Evolutionary conservation across 2,329 filamentous ascomycete species (phyloP).

Genomic region (Parastagonospora nodorum): DNA sequence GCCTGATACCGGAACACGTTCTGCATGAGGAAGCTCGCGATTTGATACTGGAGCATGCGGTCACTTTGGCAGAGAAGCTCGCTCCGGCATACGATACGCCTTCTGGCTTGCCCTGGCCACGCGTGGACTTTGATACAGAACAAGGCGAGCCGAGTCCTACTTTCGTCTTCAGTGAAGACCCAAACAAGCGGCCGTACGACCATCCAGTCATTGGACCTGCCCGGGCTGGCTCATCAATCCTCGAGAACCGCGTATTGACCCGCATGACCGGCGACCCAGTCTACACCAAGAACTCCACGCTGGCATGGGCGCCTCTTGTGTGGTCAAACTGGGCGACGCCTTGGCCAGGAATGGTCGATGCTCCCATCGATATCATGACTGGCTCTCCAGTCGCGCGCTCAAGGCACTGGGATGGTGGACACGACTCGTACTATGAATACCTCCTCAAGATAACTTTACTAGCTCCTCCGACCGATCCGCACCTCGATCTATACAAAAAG

Average conservation of each 20-base stretch:
- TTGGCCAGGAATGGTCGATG: constrained; percentile 49
- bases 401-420: constrained; percentile 51
- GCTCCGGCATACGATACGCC: constrained; percentile 48
- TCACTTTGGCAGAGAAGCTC: constrained; percentile 44
- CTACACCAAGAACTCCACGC: constrained; percentile 51
- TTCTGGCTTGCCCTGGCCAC: constrained; percentile 52
- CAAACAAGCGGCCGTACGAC: constrained; percentile 37
- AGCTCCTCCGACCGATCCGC: constrained; percentile 42
- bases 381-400: constrained; percentile 46
- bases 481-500: constrained; percentile 38
- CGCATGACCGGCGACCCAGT: constrained; percentile 47
- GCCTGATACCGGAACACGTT: constrained; percentile 43
- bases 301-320: constrained; percentile 52
- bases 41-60: constrained; percentile 44
- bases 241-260: constrained; percentile 51
- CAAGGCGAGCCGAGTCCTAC: constrained; percentile 40
- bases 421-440: constrained; percentile 53
- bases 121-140: constrained; percentile 49
- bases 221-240: constrained; percentile 50
- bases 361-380: constrained; percentile 51
- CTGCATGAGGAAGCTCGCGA: constrained; percentile 38
- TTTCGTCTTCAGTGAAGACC: constrained; percentile 31
- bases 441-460: constrained; percentile 49
- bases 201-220: constrained; percentile 49
- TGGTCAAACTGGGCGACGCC: constrained; percentile 49